Evolutionary conservation across 2,329 filamentous ascomycete species (phyloP), one percentile per base, ranked within the genome.

Genomic region (Plenodomus lindquistii): DNA sequence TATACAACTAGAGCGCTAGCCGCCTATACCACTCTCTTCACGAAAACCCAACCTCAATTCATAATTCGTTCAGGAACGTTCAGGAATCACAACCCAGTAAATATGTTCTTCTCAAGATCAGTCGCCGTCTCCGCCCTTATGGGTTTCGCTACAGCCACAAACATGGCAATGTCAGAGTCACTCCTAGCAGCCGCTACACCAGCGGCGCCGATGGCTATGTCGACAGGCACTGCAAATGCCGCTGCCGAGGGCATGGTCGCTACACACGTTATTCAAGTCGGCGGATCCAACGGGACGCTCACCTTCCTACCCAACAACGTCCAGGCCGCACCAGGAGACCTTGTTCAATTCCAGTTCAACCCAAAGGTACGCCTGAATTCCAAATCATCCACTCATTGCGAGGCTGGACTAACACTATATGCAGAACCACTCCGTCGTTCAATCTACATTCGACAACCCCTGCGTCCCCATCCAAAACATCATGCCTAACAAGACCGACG

Each of bases 381-480:
- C 27, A 7, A 31, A 13, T n/a, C n/a, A n/a, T n/a, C n/a, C n/a
- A n/a, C 16, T 29, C 39, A 16, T n/a, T 5, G 3, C 22, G 10
- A 22, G 6, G 6, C 6, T 17, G 15, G 16, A 17, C n/a, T 20
- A 27, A 2, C 19, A 61, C 29, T 16, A 20, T 22, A 3, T 20
- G 20, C 44, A 73, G 54, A 92, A 92, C 78, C 89, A 93, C 80
- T 91, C 88, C 42, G 84, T 91, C 48, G 88, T 85, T 15, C 87
- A 91, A 77, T 89, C 88, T 39, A 84, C 79, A 62, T 93, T 92
- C 63, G 85, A 87, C 62, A 73, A 80, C 46, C 87, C 87, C 11
- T 91, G 88, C 75, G 69, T 80, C 21, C 86, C 87, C 42, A 81
- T 88, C 59, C 60, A 68, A 54, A 73, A 77, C 57, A 55, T 69